Evolutionary conservation across 2,329 filamentous ascomycete species (phyloP), one percentile per base, ranked within the genome.

Genomic region (Dactylellina sp.): DNA sequence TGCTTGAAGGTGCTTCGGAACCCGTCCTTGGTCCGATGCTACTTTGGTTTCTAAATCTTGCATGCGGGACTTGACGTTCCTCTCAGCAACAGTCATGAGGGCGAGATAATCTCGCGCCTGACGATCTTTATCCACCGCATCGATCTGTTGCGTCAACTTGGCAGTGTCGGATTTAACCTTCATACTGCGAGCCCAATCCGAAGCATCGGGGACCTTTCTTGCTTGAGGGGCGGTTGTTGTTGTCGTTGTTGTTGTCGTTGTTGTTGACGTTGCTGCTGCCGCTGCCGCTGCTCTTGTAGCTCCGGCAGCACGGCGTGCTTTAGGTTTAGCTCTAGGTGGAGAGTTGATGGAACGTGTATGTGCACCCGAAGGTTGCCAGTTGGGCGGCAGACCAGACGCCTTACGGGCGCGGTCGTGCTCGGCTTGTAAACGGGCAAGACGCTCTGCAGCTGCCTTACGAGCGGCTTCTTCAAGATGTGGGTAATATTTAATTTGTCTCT

Each of bases 381-480:
- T 74, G 2, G 71, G 63, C 4, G 71, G 63, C 7, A 75, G 50
- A 37, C 71, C 71, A 2, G 64, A 70, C 4, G 56, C 71, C 42
- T 70, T 68, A 24, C 71, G 63, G 49, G 62, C 63, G 7, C 49
- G 49, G 39, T 75, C 71, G 59, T 75, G 71, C 28, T 75, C 71
- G 14, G 62, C 71, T 37, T 68, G 63, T 11, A 75, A 42, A 44
- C 63, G 63, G 16, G 63, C 56, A 14, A 75, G 46, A 24, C 71
- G 71, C 20, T 75, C 62, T 1, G 71, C 56, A 1, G 71, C 71
- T 52, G 62, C 63, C 49, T 75, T 75, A 1, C 71, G 49, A 56
- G 71, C 71, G 7, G 71, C 71, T 63, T 75, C 71, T 49, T 75
- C 71, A n/a, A 75, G 71, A 28, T 75, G 57, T 22, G 62, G 71